Evolutionary conservation across 805 yeast species (phyloP).

Genomic region (Candida qinlingensis): DNA sequence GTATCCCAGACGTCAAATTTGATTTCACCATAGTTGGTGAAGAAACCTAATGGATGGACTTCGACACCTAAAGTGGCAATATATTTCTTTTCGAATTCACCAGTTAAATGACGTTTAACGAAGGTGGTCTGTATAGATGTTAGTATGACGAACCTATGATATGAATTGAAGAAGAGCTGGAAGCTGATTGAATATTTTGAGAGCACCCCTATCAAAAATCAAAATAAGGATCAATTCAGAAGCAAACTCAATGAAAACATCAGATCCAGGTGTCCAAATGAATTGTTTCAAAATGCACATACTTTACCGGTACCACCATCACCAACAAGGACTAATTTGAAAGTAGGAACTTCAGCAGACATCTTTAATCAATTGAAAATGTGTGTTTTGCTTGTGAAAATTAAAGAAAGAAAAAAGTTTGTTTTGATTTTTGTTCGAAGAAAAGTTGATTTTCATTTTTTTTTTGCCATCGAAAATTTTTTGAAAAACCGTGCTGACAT

Average conservation of each 20-base stretch:
- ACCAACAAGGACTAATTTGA: conserved; percentile 98
- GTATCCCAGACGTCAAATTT: conserved; percentile 99
- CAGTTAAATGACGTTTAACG: conserved; percentile 98
- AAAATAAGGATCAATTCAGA: conserved; percentile 2
- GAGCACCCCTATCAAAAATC: not conserved
- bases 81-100: conserved; percentile 98
- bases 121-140: conserved; percentile 69
- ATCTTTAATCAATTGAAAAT: conserved; percentile 25
- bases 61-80: conserved; percentile 99
- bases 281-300: conserved; percentile 23
- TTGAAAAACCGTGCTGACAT: not conserved
- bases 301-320: conserved; percentile 99
- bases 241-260: too few species aligned
- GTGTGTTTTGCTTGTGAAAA: not conserved
- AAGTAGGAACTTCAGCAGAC: conserved; percentile 86
- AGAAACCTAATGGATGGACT: conserved; percentile 97
- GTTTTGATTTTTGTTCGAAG: not conserved
- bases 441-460: not conserved
- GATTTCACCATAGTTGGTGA: conserved; percentile 97
- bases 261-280: too few species aligned
- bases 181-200: too few species aligned
- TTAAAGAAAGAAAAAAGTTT: not conserved
- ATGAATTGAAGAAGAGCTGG: too few species aligned
- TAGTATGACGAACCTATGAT: conserved; percentile 5
- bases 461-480: conserved; percentile 12